Evolutionary conservation across 2,329 filamentous ascomycete genomes (phyloP), one percentile per base, ranked within the genome.

Genomic region (Talaromyces atroroseus): DNA sequence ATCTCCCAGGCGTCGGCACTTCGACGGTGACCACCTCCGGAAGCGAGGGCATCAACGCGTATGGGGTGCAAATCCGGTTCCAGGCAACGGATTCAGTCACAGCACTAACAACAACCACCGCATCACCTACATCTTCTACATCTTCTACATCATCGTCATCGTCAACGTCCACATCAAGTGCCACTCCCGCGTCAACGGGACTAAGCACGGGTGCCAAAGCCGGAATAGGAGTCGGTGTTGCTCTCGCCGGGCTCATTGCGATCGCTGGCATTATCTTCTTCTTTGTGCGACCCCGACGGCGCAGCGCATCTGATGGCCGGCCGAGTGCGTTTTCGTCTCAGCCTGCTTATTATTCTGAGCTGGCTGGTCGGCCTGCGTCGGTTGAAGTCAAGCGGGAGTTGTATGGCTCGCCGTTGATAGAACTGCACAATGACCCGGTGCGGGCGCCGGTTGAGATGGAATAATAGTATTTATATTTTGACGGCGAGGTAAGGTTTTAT

Each of bases 31-130:
- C n/a, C 29, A 47, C 46, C 32, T 23, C 46, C 6, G 18, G 46
- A 10, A 46, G 50, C 18, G 14, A 40, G 18, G 36, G 36, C 3
- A 23, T 50, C n/a, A 56, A 56, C 23, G 53, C 53, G 36, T 56
- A 56, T 24, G 47, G 53, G 16, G 40, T 56, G 20, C 36, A 56
- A 20, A 40, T 56, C 11, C 26, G 53, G 34, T 56, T 47, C 34
- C 53, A 56, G n/a, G 38, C 40, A 2, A 21, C 36, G 20, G 29
- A 55, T 34, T 42, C 38, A 11, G 38, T 42, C 38, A 42, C 38
- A 18, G 24, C 52, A 12, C 44, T 47, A 24, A 38, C 47, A 8
- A 29, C 40, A 44, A 51, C 38, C 5, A 42, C n/a, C n/a, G n/a
- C 38, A 10, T 2, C 34, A 8, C 12, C 29, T 16, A 16, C 51